Percentiles rank a stretch among this genome's conserved stretches.
Conservation (phyloP, 306 rosid species). For the Malus asiatica region DNA sequence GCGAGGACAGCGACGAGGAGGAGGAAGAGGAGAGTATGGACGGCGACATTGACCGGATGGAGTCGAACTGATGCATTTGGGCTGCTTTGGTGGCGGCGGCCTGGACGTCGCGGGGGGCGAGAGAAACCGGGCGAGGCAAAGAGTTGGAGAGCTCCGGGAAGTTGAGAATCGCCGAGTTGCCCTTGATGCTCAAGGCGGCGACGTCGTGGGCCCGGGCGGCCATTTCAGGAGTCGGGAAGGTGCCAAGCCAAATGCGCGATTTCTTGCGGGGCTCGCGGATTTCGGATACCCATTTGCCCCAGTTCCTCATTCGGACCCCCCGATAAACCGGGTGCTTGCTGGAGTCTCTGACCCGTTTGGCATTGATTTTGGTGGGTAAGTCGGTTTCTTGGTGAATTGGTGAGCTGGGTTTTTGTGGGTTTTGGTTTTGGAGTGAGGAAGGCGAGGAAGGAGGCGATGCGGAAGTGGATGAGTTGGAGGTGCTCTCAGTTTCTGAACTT, state of each 20-base stretch:
- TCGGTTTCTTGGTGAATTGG: neutral
- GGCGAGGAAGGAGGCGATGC: constrained; percentile 14
- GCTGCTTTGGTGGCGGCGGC: constrained; percentile 92
- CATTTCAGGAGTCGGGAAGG: constrained; percentile 84
- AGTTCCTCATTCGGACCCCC: constrained; percentile 84
- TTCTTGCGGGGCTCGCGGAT: constrained; percentile 92
- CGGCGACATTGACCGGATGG: neutral
- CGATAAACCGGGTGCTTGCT: constrained; percentile 58
- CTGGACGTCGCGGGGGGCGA: constrained; percentile 72
- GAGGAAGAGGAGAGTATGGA: constrained; percentile 14
- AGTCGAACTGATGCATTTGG: constrained; percentile 45
- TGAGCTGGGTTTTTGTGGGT: neutral
- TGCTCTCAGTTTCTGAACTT: constrained; percentile 8
- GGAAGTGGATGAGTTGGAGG: neutral
- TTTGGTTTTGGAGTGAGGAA: neutral
- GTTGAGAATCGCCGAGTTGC: constrained; percentile 72
- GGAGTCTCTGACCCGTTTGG: constrained; percentile 48
- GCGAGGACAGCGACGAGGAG: constrained; percentile 16
- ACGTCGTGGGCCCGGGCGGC: constrained; percentile 98
- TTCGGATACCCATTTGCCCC: constrained; percentile 99
- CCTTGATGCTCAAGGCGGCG: constrained; percentile 87
- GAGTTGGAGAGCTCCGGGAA: constrained; percentile 61
- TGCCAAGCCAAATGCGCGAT: constrained; percentile 97
- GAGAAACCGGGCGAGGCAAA: constrained; percentile 78
- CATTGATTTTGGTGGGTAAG: neutral